Evolutionary conservation across 208 protist genomes (phyloP), one percentile per base, ranked within the genome.

Genomic region (Trypanosoma scelopori): DNA sequence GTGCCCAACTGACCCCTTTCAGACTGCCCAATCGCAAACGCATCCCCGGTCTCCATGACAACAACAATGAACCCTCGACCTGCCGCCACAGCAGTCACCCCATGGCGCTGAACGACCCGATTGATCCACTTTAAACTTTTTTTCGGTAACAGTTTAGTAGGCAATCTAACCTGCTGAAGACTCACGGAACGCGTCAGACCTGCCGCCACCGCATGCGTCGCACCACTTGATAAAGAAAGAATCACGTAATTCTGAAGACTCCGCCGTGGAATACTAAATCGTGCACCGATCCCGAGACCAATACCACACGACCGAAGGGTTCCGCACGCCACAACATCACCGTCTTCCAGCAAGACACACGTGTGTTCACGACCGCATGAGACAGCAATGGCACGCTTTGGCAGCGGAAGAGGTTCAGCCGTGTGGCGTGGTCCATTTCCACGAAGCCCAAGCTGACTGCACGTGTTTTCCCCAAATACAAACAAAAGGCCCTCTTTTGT

Each of bases 281-380:
- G 65, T 7, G 53, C 53, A n/a, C 84, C 79, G 47, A 69, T 62
- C 20, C 83, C 82, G 12, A 84, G 55, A 30, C 78, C 83, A 37
- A 75, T 51, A 27, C 89, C 89, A 55, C 46, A 69, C 9, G 61
- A 74, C 18, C 71, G 69, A 35, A 78, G 43, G 18, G 73, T 74
- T 12, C 89, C 89, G 61, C 81, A 91, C 27, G 69, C 73, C 55
- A 95, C 74, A 1, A 95, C 56, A 61, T 95, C 89, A 50, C 89
- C 89, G 60, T 82, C 76, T 22, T 71, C 60, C 5, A 92, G 64
- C 41, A 95, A 67, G 12, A 92, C 58, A 52, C 66, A 84, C 18
- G 89, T 91, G 72, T 85, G 74, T 63, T 84, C 69, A 1, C 63
- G 50, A 30, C 84, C 81, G 56, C 82, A 89, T 1, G 68, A 75